Evolutionary conservation across 179 eudicot species (phyloP), one percentile per base, ranked within the genome.

Genomic region (Carnegiea gigantea): DNA sequence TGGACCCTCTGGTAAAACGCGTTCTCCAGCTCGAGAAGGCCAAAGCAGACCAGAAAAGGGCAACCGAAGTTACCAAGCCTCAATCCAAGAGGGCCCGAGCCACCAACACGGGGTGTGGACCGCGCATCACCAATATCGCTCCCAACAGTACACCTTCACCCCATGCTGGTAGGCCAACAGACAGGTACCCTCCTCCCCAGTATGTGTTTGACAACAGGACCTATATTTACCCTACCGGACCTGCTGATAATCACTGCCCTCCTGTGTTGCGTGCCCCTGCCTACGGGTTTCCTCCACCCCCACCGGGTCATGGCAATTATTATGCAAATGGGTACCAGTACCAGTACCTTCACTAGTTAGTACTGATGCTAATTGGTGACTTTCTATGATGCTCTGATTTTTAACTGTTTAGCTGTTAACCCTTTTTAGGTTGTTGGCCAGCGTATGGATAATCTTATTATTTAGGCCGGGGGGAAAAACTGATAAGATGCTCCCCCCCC

Each of bases 1-100:
- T 93, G 79, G 98, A 89, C 36, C 88, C 98, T 30, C 90, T 95
- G 44, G 90, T 90, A 59, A 97, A 95, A 84, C 92, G 90, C 51
- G 88, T 93, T 21, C 81, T 82, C 53, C 92, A 90, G 87, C 92
- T 95, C 9, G 98, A 95, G 92, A 97, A 97, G 88, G 98, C 90
- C 8, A 97, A 97, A 89, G 99, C 97, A 18, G 99, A 95, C 79
- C 95, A 90, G 88, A 96, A 96, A 85, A 90, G 93, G 78, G 99
- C 88, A 64, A 91, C 90, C 30, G 99, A 97, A 88, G 93, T 90
- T 78, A 82, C 91, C 14, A 97, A 97, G 83, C 98, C 99, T 78
- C 98, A 94, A 82, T 80, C 97, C 83, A 95, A 95, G 86, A 87
- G 98, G 82, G 98, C 99, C 64, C 95, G 97, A 49, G 97, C 99